A percentile compares a stretch with the other conserved stretches of the same genome.
These are phyloP conservation scores for Sporothrix protearum DNA, from an alignment of 2,329 filamentous ascomycete species.

Conservation along the genomic window DNA sequence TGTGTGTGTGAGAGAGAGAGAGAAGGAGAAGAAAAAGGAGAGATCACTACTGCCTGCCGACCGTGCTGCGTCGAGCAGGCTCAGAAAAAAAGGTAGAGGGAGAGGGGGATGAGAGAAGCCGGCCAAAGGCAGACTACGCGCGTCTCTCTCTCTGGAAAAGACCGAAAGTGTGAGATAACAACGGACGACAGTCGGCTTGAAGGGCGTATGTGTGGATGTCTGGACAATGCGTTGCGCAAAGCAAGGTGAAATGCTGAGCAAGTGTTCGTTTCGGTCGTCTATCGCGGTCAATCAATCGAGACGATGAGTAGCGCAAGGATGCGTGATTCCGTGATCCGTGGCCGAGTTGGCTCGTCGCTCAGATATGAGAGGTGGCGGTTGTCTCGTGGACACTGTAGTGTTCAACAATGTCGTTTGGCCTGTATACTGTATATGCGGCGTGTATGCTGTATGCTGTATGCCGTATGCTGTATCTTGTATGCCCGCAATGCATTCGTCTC, in stretches of 20 bases:
- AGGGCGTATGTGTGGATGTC: neutral
- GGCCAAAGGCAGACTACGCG: neutral
- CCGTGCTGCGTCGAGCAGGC: constrained; percentile 8
- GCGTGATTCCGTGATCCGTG: constrained; percentile 18
- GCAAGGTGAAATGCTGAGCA: neutral
- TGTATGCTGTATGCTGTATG: neutral
- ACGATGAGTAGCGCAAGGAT: constrained; percentile 6
- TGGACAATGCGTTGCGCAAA: neutral
- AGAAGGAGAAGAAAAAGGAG: neutral
- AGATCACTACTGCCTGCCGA: constrained; percentile 11
- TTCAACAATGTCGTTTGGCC: neutral
- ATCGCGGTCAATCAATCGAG: neutral
- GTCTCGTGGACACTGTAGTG: neutral
- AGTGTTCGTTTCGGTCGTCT: constrained; percentile 11
- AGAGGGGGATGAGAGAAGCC: neutral
- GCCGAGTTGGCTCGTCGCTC: constrained; percentile 8
- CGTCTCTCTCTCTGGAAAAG: neutral
- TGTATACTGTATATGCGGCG: neutral
- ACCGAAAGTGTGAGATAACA: neutral
- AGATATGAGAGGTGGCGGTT: neutral
- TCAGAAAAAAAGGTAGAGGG: neutral
- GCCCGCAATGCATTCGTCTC: neutral
- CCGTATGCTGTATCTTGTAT: neutral
- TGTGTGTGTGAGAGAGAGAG: constrained; percentile 18
- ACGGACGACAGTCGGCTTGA: neutral